phyloP scores from a whole-genome alignment of 176 grass and related monocot genomes.

The Carex parvula region DNA sequence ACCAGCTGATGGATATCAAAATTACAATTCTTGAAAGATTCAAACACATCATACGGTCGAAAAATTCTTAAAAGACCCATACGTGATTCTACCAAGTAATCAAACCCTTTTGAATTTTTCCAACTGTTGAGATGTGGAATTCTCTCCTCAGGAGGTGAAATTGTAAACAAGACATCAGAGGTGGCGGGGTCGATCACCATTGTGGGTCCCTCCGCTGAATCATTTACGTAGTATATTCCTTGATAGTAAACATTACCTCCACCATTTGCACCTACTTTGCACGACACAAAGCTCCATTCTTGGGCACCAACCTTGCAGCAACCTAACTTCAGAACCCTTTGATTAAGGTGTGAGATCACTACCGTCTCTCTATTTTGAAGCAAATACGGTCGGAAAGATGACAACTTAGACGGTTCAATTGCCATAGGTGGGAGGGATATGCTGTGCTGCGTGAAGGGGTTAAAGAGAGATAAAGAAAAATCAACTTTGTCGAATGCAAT shows the following conservation, averaged over 20 bases:
- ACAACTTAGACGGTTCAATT: background rate
- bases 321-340: background rate
- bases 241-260: background rate
- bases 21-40: background rate
- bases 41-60: background rate
- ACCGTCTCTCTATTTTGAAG: background rate
- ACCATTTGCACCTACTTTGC: background rate
- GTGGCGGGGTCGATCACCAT: background rate
- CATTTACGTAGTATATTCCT: background rate
- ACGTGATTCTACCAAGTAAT: constrained; percentile 8
- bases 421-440: background rate
- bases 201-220: background rate
- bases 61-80: constrained; percentile 1
- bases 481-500: background rate
- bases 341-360: background rate
- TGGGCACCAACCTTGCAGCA: background rate
- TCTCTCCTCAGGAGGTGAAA: background rate
- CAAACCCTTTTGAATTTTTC: background rate
- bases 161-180: background rate
- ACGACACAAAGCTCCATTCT: background rate
- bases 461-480: constrained; percentile 1
- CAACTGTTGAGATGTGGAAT: background rate
- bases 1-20: background rate
- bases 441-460: background rate
- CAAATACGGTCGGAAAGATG: background rate